Conservation (phyloP, 2,329 filamentous ascomycete genomes). For the Chaetomiaceae sp. region DNA sequence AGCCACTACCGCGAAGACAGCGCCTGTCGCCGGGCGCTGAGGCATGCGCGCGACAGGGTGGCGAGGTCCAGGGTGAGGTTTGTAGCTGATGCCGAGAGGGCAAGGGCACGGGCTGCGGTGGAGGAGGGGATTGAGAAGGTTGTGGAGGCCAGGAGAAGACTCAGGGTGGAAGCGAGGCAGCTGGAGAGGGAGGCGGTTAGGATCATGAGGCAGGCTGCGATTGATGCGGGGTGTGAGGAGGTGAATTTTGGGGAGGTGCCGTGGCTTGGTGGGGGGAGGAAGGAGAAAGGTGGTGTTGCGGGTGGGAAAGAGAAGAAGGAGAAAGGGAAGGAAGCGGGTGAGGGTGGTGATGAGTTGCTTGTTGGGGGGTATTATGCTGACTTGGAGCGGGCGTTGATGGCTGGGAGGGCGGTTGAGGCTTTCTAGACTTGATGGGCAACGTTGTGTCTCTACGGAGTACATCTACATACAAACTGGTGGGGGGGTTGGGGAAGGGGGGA, state of each 20-base stretch:
- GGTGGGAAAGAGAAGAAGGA: neutral
- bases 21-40: conserved; percentile 20
- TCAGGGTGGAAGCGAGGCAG: conserved; percentile 20
- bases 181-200: conserved; percentile 26
- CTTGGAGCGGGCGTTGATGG: conserved; percentile 3
- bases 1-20: conserved; percentile 23
- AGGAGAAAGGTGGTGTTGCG: neutral
- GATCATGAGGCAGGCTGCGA: conserved; percentile 32
- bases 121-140: conserved; percentile 24
- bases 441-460: too few relatives aligned
- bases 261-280: conserved; percentile 17
- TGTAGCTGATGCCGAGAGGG: conserved; percentile 4
- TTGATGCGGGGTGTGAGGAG: conserved; percentile 24
- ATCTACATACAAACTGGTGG: too few relatives aligned
- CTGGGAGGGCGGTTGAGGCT: conserved; percentile 1
- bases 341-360: neutral
- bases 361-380: neutral
- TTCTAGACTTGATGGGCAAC: neutral
- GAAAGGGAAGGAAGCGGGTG: neutral
- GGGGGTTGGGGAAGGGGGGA: too few relatives aligned
- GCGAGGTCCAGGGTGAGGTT: conserved; percentile 12
- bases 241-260: conserved; percentile 25
- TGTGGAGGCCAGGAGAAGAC: conserved; percentile 18
- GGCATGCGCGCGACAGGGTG: conserved; percentile 24
- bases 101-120: conserved; percentile 21